Base-by-base conservation (phyloP, 371 early-diverging fungal species). In the Syncephalis fuscata region DNA sequence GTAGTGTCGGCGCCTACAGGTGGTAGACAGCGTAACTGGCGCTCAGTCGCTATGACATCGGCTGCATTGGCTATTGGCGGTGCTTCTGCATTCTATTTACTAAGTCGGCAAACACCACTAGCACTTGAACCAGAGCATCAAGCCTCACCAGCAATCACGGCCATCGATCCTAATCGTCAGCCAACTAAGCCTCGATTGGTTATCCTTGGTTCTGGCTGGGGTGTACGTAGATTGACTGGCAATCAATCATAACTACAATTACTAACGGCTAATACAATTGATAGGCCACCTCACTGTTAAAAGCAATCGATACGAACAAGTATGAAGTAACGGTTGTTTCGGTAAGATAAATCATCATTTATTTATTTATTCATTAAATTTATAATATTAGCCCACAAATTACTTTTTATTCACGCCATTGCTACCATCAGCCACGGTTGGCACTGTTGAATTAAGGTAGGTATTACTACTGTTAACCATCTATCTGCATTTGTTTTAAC, bases 331-430 rank as follows among this genome's bases (percentile, higher is more conserved):
- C 75, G 0, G 62, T 86, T 14, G 63, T 86, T 0, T 78, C 79
- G 32, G 32, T 32, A 32, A 32, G 32, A 7, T 32, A 32, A n/a
- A n/a, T n/a, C n/a, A n/a, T n/a, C n/a, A n/a, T n/a, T n/a, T n/a
- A n/a, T n/a, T n/a, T n/a, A n/a, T n/a, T n/a, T n/a, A n/a, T n/a
- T n/a, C n/a, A n/a, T n/a, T n/a, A n/a, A n/a, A n/a, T n/a, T n/a
- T n/a, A n/a, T n/a, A n/a, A n/a, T n/a, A n/a, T 11, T 32, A 32
- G 4, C 79, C 79, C 21, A 68, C 75, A 55, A 89, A 92, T 62
- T 82, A 89, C 59, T 92, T 89, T 59, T 63, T 84, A 16, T 89
- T 92, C 48, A 90, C 89, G 27, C 86, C 80, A n/a, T 58, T 88
- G 39, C 63, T 86, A 36, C 82, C 88, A 19, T 74, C 73, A 50